A percentile compares a stretch with the other conserved stretches of the same genome.
Evolutionary conservation across 1,284 basidiomycete genomes (phyloP).

Genomic region (Gastroboletus turbinatus): DNA sequence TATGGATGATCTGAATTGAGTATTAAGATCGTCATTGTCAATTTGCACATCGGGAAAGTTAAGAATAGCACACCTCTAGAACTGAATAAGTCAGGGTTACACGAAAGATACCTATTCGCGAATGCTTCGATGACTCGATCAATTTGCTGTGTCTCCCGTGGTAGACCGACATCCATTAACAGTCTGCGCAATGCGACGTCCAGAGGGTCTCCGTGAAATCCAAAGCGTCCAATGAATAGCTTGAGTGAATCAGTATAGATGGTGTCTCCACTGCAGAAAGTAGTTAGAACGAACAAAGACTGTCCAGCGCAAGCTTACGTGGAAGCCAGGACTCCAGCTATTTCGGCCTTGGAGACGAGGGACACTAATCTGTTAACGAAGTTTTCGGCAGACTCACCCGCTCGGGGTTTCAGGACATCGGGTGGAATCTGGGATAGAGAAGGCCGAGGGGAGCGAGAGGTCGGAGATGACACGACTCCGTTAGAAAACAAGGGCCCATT

Average conservation of each 20-base stretch:
- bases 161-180: constrained; percentile 89
- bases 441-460: constrained; percentile 44
- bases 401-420: constrained; percentile 52
- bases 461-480: constrained; percentile 31
- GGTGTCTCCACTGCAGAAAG: constrained; percentile 56
- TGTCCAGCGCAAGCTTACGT: constrained; percentile 48
- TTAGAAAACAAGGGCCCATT: constrained; percentile 29
- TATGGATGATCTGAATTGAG: constrained; percentile 82
- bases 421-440: constrained; percentile 46
- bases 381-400: constrained; percentile 66
- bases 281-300: constrained; percentile 7
- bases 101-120: constrained; percentile 79
- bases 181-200: constrained; percentile 91
- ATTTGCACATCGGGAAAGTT: neutral
- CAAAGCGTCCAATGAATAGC: constrained; percentile 76
- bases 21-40: constrained; percentile 1
- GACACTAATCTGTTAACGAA: constrained; percentile 67
- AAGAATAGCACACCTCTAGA: constrained; percentile 60
- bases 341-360: constrained; percentile 72
- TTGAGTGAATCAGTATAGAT: constrained; percentile 75
- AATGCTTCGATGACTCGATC: constrained; percentile 97
- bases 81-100: constrained; percentile 82
- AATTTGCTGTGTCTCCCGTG: constrained; percentile 97
- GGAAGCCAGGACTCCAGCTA: constrained; percentile 78
- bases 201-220: constrained; percentile 80